Evolutionary conservation across 1,284 basidiomycete genomes (phyloP), one percentile per base, ranked within the genome.

Genomic region (Mycena sp.): DNA sequence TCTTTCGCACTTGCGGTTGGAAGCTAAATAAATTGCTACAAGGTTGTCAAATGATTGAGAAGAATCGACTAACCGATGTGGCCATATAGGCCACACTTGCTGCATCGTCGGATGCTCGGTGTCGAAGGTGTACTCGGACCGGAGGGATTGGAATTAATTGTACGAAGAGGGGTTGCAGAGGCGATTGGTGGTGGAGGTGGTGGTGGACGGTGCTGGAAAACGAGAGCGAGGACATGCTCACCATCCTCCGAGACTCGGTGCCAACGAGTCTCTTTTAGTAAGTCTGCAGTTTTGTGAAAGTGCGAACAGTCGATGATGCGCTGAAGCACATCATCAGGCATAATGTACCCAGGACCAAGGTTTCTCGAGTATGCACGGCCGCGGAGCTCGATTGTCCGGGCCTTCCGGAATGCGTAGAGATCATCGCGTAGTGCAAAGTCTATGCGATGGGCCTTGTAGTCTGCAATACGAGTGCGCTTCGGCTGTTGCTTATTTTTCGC

Each of bases 281-380:
- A 19, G 19, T 49, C 45, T 19, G 37, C 46, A 9, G 65, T 50
- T 35, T 65, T 67, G 14, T 40, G 6, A 17, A 41, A 46, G 40
- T 65, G 63, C 19, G 65, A 29, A 25, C 58, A 61, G 40, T 65
- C 63, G 16, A 55, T 54, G 23, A 67, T 62, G 17, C 63, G 58
- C 25, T 67, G 16, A 17, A 67, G 43, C 9, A 62, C 43, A 2
- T 62, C 43, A 35, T 58, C 44, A 9, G 63, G 54, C 37, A 67
- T 38, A 41, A 65, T 49, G 0, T 43, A 12, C 9, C 54, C 32
- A 5, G 45, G 44, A 17, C 63, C 63, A 29, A 57, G 41, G 19
- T 52, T 52, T 25, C 58, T 3, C 12, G 32, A 50, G 35, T 32
- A 29, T 2, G 32, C 38, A 12, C 29, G 48, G 37, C 58, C 58